A percentile compares a stretch with the other conserved stretches of the same genome.
These are phyloP conservation scores for Inga oerstediana DNA, from an alignment of 306 rosid species.

Conservation along the genomic window DNA sequence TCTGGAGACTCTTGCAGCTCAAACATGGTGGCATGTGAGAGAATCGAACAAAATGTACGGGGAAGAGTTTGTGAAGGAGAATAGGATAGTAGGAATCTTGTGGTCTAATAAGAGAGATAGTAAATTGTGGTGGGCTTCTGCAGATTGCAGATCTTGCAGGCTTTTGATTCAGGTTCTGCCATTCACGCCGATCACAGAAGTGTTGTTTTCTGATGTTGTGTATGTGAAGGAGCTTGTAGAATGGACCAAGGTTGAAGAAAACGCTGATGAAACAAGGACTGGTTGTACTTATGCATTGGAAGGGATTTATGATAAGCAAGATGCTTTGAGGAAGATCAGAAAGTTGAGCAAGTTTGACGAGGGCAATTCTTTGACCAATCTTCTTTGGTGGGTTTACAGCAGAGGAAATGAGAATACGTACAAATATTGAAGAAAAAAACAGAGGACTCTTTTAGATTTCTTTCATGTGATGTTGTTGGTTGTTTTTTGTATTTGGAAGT, in stretches of 20 bases:
- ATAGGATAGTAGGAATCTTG: conserved; percentile 77
- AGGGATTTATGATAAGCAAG: conserved; percentile 60
- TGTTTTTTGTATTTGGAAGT: neutral
- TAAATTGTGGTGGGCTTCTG: conserved; percentile 82
- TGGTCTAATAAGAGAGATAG: conserved; percentile 88
- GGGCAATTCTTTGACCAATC: conserved; percentile 72
- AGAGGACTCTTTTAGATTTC: neutral
- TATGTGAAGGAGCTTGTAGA: conserved; percentile 69
- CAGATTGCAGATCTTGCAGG: conserved; percentile 79
- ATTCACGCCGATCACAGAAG: conserved; percentile 47
- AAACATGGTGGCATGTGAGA: conserved; percentile 86
- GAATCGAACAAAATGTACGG: conserved; percentile 52
- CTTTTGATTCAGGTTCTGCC: conserved; percentile 85
- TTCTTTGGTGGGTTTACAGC: conserved; percentile 92
- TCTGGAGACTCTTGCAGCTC: conserved; percentile 76
- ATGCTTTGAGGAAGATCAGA: conserved; percentile 53
- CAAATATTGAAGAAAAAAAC: neutral
- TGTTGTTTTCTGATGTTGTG: conserved; percentile 40
- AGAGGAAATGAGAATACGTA: conserved; percentile 35
- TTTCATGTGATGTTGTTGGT: neutral
- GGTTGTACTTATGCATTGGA: conserved; percentile 76
- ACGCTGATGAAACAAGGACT: conserved; percentile 75
- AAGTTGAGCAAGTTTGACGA: conserved; percentile 69
- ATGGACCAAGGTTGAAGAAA: conserved; percentile 75
- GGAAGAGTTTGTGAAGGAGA: conserved; percentile 53